Evolutionary conservation across 306 rosid species (phyloP).

Genomic region (Prunus persica): DNA sequence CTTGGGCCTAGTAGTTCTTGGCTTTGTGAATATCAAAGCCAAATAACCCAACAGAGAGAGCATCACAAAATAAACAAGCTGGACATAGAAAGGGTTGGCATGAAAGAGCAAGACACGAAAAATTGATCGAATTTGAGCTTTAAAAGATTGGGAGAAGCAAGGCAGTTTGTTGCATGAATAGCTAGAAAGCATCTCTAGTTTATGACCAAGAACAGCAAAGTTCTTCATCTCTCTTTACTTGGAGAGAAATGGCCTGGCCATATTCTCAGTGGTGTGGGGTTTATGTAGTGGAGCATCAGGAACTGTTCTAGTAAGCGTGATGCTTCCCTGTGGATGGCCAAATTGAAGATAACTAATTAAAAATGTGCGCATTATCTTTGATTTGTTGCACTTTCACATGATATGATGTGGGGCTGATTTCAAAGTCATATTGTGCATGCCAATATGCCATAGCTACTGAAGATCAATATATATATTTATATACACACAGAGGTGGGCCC

Average conservation of each 20-base stretch:
- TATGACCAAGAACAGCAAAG: background rate
- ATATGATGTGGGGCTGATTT: too few species aligned
- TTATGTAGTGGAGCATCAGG: slow-evolving; percentile 4
- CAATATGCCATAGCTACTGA: too few species aligned
- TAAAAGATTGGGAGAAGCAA: background rate
- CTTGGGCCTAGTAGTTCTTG: slow-evolving; percentile 19
- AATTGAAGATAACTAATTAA: background rate
- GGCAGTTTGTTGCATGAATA: background rate
- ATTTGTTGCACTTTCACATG: too few species aligned
- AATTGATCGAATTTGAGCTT: background rate
- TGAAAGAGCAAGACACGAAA: background rate
- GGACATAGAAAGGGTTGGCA: slow-evolving; percentile 20
- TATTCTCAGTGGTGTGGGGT: background rate
- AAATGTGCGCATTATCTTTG: too few species aligned
- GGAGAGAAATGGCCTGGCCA: background rate
- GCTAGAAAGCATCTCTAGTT: too few species aligned
- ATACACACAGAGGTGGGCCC: too few species aligned
- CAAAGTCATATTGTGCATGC: too few species aligned
- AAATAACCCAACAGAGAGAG: slow-evolving; percentile 46
- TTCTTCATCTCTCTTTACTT: background rate
- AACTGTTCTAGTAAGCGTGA: background rate
- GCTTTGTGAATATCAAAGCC: slow-evolving; percentile 45
- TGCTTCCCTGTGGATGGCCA: background rate
- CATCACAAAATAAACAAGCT: slow-evolving; percentile 38
- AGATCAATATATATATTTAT: too few species aligned